Conservation (phyloP, 192 early-diverging fungal species). For the Podila clonocystis region DNA sequence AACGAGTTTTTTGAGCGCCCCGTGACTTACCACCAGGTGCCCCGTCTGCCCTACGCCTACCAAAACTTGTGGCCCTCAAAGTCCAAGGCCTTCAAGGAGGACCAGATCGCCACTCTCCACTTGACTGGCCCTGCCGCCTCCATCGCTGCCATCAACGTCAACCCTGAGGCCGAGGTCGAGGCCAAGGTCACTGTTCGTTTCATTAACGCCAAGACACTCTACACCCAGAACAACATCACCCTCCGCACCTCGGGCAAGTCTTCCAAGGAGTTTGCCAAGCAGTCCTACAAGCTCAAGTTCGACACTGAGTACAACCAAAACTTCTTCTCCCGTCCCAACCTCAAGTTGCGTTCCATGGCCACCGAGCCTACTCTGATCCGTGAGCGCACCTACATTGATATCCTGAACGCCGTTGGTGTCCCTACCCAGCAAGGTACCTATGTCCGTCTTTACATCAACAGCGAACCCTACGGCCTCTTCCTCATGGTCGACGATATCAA, state of each 20-base stretch:
- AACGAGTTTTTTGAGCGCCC: no score
- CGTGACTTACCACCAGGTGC: no score
- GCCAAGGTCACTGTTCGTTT: conserved; percentile 48
- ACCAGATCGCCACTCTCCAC: conserved; percentile 57
- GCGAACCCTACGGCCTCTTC: conserved; percentile 53
- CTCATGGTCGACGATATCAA: conserved; percentile 60
- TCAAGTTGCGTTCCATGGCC: conserved; percentile 58
- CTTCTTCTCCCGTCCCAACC: conserved; percentile 51
- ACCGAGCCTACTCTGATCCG: conserved; percentile 55
- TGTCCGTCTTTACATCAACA: conserved; percentile 58
- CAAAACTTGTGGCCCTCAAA: conserved; percentile 56
- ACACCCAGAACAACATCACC: conserved; percentile 48
- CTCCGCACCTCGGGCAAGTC: conserved; percentile 56
- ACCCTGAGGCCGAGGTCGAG: conserved; percentile 30
- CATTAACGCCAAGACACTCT: conserved; percentile 49
- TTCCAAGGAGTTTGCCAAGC: conserved; percentile 60
- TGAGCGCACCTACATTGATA: conserved; percentile 55
- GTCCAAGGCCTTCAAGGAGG: conserved; percentile 49
- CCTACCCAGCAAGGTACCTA: conserved; percentile 54
- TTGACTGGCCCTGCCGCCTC: conserved; percentile 40
- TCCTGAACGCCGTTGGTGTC: conserved; percentile 53
- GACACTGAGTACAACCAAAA: conserved; percentile 50
- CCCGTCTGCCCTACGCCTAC: no score
- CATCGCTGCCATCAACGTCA: conserved; percentile 32
- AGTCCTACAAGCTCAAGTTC: conserved; percentile 57